Evolutionary conservation across 352 stramenopile genomes (phyloP), one percentile per base, ranked within the genome.

Genomic region (Thraustochytrium striatum): DNA sequence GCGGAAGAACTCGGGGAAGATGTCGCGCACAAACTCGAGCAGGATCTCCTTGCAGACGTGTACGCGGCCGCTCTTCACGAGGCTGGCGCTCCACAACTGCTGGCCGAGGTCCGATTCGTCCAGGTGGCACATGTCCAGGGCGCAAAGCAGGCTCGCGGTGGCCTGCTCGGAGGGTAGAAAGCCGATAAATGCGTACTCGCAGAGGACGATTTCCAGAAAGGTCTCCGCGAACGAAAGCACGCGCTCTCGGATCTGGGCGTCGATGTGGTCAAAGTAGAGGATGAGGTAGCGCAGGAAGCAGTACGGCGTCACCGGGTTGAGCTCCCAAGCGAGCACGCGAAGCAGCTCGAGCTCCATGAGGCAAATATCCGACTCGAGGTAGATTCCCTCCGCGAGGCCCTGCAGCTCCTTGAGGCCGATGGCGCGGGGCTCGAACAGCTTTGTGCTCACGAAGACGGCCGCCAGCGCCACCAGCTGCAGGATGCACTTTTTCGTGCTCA

Each of bases 391-490:
- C 0, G 78, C 65, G n/a, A 85, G 61, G 3, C 61, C 43, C n/a
- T 69, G 39, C 33, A 82, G 68, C 39, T 85, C 82, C 21, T 72
- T 53, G 43, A 82, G 72, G 2, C 52, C 61, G 58, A 85, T 57
- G 38, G 75, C 47, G 32, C 73, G 78, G 33, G 61, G 43, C 68
- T 85, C 82, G 50, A 78, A 70, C 32, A 85, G 79, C 58, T 85
- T 85, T 44, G 82, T 80, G 5, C 78, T 79, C 39, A 85, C 41
- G 50, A 85, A 61, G 61, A 85, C 57, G 32, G 78, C 81, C 39
- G 69, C 82, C 32, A 85, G 57, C 32, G 68, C 79, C n/a, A 82
- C 81, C 50, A 84, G 78, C 70, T 85, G 82, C 57, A 85, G 69
- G 21, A 72, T 61, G 57, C 73, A 57, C 55, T 69, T 73, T 28